Percentiles rank a stretch among this genome's conserved stretches.
Evolutionary conservation across 257 asterid genomes (phyloP).

Genomic region (Marsdenia floribunda): DNA sequence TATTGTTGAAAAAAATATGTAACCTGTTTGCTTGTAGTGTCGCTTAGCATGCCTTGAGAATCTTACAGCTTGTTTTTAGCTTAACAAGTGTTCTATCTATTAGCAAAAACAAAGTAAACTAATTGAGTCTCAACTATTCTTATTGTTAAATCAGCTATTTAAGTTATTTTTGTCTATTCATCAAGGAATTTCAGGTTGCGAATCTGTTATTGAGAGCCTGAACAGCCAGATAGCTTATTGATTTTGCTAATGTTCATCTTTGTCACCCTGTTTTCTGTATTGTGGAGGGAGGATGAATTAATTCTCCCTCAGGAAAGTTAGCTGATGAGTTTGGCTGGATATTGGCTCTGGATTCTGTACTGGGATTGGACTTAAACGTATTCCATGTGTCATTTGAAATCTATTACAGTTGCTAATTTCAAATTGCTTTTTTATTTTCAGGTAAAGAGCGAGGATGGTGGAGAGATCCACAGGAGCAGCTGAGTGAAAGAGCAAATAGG

Average conservation of each 20-base stretch:
- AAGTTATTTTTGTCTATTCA: not conserved
- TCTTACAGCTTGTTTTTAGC: not conserved
- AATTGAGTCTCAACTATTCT: not conserved
- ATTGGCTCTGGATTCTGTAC: not conserved
- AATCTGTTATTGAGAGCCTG: not conserved
- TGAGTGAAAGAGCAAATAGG: slow-evolving; percentile 29
- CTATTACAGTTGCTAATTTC: not conserved
- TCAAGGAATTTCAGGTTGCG: not conserved
- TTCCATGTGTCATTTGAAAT: not conserved
- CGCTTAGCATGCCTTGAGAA: not conserved
- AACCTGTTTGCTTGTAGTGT: not conserved
- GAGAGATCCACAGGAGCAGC: slow-evolving; percentile 52
- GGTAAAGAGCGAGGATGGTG: slow-evolving; percentile 68
- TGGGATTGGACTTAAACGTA: not conserved
- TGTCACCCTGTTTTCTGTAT: not conserved
- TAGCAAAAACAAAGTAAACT: not conserved
- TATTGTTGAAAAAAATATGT: not conserved
- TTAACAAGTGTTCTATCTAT: not conserved
- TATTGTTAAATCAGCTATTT: not conserved
- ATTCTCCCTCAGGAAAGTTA: not conserved
- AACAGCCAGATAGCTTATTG: not conserved
- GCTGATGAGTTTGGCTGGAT: not conserved
- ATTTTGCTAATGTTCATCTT: not conserved
- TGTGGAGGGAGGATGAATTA: not conserved
- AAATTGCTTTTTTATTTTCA: slow-evolving; percentile 18